Evolutionary conservation across 768 basidiomycete species (phyloP).

Genomic region (Termitomyces sp.): DNA sequence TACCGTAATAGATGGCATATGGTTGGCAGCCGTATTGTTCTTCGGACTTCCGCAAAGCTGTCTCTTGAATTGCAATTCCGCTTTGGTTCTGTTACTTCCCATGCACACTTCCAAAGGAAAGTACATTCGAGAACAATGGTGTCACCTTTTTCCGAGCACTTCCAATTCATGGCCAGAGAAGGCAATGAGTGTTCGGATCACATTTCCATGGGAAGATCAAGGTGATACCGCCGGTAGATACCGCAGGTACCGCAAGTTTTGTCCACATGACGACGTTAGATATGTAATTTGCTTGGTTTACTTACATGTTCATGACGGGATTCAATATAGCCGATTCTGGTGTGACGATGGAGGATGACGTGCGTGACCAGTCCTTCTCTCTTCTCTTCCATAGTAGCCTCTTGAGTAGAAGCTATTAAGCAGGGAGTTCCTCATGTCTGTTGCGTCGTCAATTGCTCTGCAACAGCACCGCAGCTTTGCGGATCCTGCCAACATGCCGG

Average conservation of each 20-base stretch:
- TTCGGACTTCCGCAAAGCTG: too few relatives aligned
- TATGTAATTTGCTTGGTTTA: not conserved
- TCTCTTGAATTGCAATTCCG: too few relatives aligned
- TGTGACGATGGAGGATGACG: constrained; percentile 6
- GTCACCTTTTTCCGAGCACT: too few relatives aligned
- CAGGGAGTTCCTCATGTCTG: constrained; percentile 4
- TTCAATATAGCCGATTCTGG: constrained; percentile 1
- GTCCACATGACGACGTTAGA: not conserved
- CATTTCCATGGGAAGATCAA: not conserved
- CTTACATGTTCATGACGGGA: not conserved
- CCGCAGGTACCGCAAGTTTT: constrained; percentile 8
- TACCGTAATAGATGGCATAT: too few relatives aligned
- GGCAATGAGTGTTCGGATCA: too few relatives aligned
- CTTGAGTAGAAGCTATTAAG: not conserved
- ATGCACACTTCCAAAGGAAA: too few relatives aligned
- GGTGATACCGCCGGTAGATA: constrained; percentile 10
- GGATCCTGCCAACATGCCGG: not conserved
- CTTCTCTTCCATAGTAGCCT: constrained; percentile 6
- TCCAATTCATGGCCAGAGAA: too few relatives aligned
- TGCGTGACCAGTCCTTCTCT: not conserved
- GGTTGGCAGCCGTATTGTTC: too few relatives aligned
- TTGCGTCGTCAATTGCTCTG: constrained; percentile 8
- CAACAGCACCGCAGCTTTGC: not conserved
- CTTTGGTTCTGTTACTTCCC: too few relatives aligned
- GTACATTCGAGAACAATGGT: too few relatives aligned